phyloP scores from a whole-genome alignment of 2,329 filamentous ascomycete genomes.

The Phoma sp. region DNA sequence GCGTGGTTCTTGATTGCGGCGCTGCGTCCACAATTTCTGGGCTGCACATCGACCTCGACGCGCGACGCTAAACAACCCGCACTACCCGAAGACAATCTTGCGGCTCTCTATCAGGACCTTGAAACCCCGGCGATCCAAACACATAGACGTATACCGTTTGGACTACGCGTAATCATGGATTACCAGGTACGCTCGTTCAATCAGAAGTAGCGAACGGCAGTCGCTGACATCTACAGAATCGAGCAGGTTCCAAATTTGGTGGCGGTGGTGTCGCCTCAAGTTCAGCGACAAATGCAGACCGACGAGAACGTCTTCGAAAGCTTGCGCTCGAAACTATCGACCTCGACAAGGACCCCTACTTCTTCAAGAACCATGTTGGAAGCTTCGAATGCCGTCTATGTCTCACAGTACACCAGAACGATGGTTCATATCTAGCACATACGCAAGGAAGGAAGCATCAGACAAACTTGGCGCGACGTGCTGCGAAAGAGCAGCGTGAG shows the following conservation, averaged over 20 bases:
- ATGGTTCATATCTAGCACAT: constrained; percentile 97
- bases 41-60: constrained; percentile 17
- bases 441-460: constrained; percentile 99
- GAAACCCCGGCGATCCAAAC: neutral
- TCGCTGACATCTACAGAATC: constrained; percentile 66
- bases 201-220: constrained; percentile 5
- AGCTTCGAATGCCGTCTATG: constrained; percentile 98
- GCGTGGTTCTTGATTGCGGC: constrained; percentile 23
- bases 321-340: constrained; percentile 98
- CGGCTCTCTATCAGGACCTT: neutral
- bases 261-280: constrained; percentile 95
- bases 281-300: constrained; percentile 93
- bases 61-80: constrained; percentile 7
- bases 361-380: constrained; percentile 99
- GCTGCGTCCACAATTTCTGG: constrained; percentile 30
- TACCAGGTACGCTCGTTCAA: constrained; percentile 52
- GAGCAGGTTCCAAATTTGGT: constrained; percentile 96
- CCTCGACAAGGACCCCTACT: constrained; percentile 98
- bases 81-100: neutral
- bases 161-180: constrained; percentile 50
- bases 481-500: constrained; percentile 93
- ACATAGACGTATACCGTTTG: no score
- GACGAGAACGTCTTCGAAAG: constrained; percentile 94
- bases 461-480: constrained; percentile 93
- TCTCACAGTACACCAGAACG: constrained; percentile 97